Evolutionary conservation across 2,329 filamentous ascomycete genomes (phyloP).

Genomic region (Ceratocystis destructans): DNA sequence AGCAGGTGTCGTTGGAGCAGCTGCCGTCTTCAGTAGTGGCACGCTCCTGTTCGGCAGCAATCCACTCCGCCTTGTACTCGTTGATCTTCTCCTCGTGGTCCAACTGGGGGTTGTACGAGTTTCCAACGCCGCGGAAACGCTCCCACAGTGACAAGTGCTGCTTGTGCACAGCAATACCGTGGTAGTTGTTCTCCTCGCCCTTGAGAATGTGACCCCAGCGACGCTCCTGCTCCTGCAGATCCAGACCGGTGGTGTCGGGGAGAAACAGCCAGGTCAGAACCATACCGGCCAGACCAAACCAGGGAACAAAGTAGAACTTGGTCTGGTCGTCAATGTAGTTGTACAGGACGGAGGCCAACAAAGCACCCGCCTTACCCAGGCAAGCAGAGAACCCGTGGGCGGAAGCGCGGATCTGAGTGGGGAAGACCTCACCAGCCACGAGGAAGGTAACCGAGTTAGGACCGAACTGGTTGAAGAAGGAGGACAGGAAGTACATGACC

Average conservation of each 20-base stretch:
- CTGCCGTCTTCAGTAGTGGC: slow-evolving; percentile 32
- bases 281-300: slow-evolving; percentile 85
- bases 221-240: slow-evolving; percentile 93
- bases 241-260: slow-evolving; percentile 91
- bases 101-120: slow-evolving; percentile 66
- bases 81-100: slow-evolving; percentile 76
- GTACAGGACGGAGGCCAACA: slow-evolving; percentile 78
- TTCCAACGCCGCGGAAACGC: slow-evolving; percentile 61
- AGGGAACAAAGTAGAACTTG: slow-evolving; percentile 86
- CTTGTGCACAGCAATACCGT: slow-evolving; percentile 83
- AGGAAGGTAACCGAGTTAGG: slow-evolving; percentile 96
- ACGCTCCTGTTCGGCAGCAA: slow-evolving; percentile 35
- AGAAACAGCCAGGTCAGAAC: slow-evolving; percentile 73
- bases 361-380: slow-evolving; percentile 73
- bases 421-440: slow-evolving; percentile 91
- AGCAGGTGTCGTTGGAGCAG: slow-evolving; percentile 25
- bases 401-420: slow-evolving; percentile 80
- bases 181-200: slow-evolving; percentile 69
- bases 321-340: slow-evolving; percentile 79
- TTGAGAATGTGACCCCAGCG: slow-evolving; percentile 77
- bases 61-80: slow-evolving; percentile 60
- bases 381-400: slow-evolving; percentile 94
- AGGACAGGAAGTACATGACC: slow-evolving; percentile 94
- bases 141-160: slow-evolving; percentile 83
- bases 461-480: slow-evolving; percentile 98